These are phyloP conservation scores for Paxillus ammoniavirescens DNA, from an alignment of 768 basidiomycete genomes.

Conservation along the genomic window DNA sequence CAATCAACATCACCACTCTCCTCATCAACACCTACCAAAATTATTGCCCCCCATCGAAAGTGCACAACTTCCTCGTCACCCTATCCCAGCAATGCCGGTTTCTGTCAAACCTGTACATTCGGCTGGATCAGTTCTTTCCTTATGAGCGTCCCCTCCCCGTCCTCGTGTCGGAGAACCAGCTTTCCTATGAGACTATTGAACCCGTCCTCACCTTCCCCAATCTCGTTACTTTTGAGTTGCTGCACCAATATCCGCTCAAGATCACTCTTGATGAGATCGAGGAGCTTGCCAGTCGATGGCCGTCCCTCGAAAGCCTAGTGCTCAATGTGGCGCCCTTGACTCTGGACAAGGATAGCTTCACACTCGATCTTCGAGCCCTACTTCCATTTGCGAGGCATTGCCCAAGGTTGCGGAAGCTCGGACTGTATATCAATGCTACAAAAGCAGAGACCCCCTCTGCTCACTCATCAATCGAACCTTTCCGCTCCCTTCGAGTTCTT, in stretches of 20 bases:
- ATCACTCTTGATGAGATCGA: constrained; percentile 44
- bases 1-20: constrained; percentile 46
- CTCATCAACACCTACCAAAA: constrained; percentile 48
- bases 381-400: constrained; percentile 41
- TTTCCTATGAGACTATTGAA: constrained; percentile 36
- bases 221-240: constrained; percentile 33
- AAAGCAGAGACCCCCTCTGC: constrained; percentile 15
- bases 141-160: constrained; percentile 13
- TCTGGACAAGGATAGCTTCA: constrained; percentile 9
- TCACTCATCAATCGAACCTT: constrained; percentile 11
- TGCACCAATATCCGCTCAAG: constrained; percentile 28
- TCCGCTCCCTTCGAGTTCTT: constrained; percentile 25
- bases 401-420: constrained; percentile 34
- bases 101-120: constrained; percentile 44
- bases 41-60: constrained; percentile 41
- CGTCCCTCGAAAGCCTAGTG: constrained; percentile 40
- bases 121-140: constrained; percentile 14
- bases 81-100: constrained; percentile 48
- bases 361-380: constrained; percentile 38
- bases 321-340: constrained; percentile 48
- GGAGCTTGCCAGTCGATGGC: constrained; percentile 44
- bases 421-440: constrained; percentile 37
- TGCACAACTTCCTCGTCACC: constrained; percentile 43
- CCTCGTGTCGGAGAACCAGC: constrained; percentile 20
- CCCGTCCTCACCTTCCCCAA: constrained; percentile 34